These are phyloP conservation scores for Luffa acutangula DNA, from an alignment of 306 rosid genomes.

Conservation along the genomic window DNA sequence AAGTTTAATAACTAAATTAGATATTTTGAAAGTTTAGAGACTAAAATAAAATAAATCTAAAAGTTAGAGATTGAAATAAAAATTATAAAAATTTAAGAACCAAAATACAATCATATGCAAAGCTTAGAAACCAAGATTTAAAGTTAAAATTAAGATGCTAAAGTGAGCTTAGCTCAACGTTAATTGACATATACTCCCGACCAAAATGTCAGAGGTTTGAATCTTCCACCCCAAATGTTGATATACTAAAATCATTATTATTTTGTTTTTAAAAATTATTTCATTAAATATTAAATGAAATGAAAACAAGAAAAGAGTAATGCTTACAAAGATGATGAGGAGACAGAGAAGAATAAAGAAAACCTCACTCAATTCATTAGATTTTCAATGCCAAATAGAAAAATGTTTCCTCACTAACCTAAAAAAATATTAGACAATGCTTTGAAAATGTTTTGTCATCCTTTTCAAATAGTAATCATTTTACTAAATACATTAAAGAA, in stretches of 20 bases:
- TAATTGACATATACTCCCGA: no score
- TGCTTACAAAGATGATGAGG: background rate
- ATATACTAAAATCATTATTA: no score
- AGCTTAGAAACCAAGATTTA: no score
- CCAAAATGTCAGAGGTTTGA: no score
- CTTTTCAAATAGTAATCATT: slow-evolving; percentile 7
- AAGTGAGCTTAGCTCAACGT: no score
- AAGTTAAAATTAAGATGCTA: background rate
- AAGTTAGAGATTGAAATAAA: no score
- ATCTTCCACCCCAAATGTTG: no score
- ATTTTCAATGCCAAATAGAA: background rate
- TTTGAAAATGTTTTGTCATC: background rate
- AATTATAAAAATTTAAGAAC: no score
- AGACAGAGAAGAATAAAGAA: background rate
- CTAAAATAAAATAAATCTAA: no score
- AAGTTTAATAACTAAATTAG: no score
- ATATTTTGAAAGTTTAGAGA: no score
- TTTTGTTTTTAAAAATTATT: background rate
- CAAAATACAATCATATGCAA: no score
- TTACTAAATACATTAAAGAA: background rate
- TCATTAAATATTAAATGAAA: background rate
- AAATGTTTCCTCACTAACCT: background rate
- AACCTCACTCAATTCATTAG: background rate
- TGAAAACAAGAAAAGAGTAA: background rate
- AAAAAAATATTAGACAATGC: background rate